Percentiles rank a stretch among this genome's conserved stretches.
Evolutionary conservation across 129 eudicot genomes (phyloP).

Genomic region (Helianthus tuberosus): DNA sequence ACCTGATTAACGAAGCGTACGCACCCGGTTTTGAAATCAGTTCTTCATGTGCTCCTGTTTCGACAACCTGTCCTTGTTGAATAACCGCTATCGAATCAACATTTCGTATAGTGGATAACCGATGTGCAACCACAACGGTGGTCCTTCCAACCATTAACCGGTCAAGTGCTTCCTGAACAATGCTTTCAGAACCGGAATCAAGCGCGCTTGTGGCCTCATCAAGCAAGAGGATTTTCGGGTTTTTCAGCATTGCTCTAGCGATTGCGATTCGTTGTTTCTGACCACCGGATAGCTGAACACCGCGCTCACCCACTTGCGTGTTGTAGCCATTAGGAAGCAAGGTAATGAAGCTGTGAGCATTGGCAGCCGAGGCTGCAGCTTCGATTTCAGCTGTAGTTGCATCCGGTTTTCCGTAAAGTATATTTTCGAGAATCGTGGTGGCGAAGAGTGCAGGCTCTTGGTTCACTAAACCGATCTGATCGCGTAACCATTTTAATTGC

Average conservation of each 20-base stretch:
- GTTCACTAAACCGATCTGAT: conserved; percentile 92
- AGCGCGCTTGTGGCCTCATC: conserved; percentile 98
- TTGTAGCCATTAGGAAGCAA: conserved; percentile 93
- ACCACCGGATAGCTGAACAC: conserved; percentile 96
- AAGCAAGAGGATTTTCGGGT: conserved; percentile 88
- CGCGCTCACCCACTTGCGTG: conserved; percentile 98
- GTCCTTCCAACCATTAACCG: conserved; percentile 94
- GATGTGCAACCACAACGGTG: conserved; percentile 94
- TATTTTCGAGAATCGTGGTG: conserved; percentile 93
- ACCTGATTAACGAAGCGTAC: conserved; percentile 78
- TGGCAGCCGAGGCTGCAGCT: conserved; percentile 90
- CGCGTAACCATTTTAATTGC: conserved; percentile 81
- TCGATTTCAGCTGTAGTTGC: conserved; percentile 84
- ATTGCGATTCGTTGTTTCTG: conserved; percentile 96
- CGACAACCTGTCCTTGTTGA: conserved; percentile 93
- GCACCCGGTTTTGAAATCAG: conserved; percentile 78
- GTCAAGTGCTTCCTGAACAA: conserved; percentile 96
- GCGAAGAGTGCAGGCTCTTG: conserved; percentile 99
- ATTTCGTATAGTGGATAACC: conserved; percentile 90
- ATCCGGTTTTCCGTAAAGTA: conserved; percentile 85
- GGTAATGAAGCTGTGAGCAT: conserved; percentile 88
- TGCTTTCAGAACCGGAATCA: conserved; percentile 87
- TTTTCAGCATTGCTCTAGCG: conserved; percentile 92
- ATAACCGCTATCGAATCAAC: conserved; percentile 88
- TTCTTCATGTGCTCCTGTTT: conserved; percentile 94